Evolutionary conservation across 768 basidiomycete genomes (phyloP), one percentile per base, ranked within the genome.

Genomic region (Obba rivulosa): DNA sequence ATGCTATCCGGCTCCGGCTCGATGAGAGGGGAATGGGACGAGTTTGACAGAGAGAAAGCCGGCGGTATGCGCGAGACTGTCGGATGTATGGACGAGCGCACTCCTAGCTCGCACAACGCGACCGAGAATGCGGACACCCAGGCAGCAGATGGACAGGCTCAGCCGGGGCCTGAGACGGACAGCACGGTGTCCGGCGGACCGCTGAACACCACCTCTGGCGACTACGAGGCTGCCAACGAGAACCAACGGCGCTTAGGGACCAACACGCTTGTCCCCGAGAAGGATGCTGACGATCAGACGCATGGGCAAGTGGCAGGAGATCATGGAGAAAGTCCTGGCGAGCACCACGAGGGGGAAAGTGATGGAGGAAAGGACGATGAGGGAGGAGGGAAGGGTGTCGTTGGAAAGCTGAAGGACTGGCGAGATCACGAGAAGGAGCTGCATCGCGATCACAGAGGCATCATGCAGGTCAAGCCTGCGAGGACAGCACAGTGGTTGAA

Each of bases 381-480:
- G 13, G 44, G 53, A 16, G 56, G 51, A 24, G 55, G 55, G 47
- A 52, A 57, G 18, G 63, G 63, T 14, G 45, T 60, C 3, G 44
- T 67, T 8, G 59, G 57, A 22, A 66, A 66, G 52, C 43, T 75
- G 28, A 71, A 69, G 59, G 61, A 73, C n/a, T 76, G 68, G 62
- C 66, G 66, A 50, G 64, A 69, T 55, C 65, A 68, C 43, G 67
- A 74, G 53, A 66, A 65, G 35, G 70, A 75, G 55, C 58, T 77
- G 49, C 74, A 76, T 56, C 62, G 69, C 41, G 75, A 79, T 55
- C 76, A 85, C 57, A 73, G 78, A 4, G 81, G 83, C 2, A 61
- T 85, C 41, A 80, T 83, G 78, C 81, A 83, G 62, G 75, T 75
- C 64, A 75, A 76, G 52, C 72, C 71, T 7, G 71, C 69, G 46